Percentiles rank a stretch among this genome's conserved stretches.
Evolutionary conservation across 768 basidiomycete genomes (phyloP).

Genomic region (Suillus spraguei): DNA sequence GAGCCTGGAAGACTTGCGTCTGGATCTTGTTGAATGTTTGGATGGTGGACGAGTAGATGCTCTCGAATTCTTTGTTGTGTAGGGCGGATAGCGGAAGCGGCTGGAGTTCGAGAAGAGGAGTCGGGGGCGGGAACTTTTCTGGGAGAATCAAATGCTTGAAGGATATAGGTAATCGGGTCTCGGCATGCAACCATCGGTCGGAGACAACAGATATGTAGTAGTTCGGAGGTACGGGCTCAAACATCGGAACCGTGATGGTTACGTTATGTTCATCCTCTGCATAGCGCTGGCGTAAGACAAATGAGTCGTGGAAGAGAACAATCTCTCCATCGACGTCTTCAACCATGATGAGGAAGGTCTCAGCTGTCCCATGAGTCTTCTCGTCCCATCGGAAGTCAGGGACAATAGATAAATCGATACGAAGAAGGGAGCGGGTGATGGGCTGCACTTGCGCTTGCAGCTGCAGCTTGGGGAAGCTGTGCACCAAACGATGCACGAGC

Average conservation of each 20-base stretch:
- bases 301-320: constrained; percentile 92
- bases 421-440: constrained; percentile 89
- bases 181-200: constrained; percentile 94
- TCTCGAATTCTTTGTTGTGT: constrained; percentile 92
- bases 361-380: constrained; percentile 84
- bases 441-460: constrained; percentile 96
- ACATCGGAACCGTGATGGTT: constrained; percentile 94
- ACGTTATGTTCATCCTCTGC: constrained; percentile 94
- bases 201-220: constrained; percentile 96
- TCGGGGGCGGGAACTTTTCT: constrained; percentile 93
- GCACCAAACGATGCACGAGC: constrained; percentile 89
- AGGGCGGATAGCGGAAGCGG: constrained; percentile 86
- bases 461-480: constrained; percentile 96
- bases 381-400: constrained; percentile 99
- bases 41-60: constrained; percentile 79
- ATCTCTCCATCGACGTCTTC: constrained; percentile 98
- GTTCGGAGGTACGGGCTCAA: constrained; percentile 96
- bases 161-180: constrained; percentile 92
- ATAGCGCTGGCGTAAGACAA: constrained; percentile 89
- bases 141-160: constrained; percentile 99
- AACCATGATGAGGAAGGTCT: constrained; percentile 91
- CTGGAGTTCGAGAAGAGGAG: constrained; percentile 91
- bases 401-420: constrained; percentile 90
- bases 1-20: constrained; percentile 97
- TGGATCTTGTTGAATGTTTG: constrained; percentile 98